phyloP scores from a whole-genome alignment of 305 asterid species.

The Fraxinus greggii region DNA sequence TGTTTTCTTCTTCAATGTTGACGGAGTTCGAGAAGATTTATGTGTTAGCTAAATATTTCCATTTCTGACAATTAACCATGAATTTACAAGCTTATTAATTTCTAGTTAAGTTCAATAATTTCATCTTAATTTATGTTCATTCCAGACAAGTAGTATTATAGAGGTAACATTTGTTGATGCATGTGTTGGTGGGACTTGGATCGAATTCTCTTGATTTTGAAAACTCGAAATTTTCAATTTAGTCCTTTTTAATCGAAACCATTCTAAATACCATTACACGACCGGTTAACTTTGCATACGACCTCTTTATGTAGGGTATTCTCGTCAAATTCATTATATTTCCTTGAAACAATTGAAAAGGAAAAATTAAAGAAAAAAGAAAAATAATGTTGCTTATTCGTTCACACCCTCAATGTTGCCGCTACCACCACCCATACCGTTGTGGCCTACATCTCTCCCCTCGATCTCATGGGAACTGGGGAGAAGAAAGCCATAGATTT shows the following conservation, averaged over 20 bases:
- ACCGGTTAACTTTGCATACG: no score
- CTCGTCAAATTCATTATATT: no score
- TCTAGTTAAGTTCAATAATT: not conserved
- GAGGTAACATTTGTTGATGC: no score
- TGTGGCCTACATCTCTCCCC: not conserved
- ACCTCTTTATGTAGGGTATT: no score
- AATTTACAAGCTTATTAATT: not conserved
- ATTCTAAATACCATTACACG: not conserved
- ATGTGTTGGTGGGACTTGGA: no score
- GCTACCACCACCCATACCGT: no score
- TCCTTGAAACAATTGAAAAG: no score
- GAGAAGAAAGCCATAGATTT: not conserved
- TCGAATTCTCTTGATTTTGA: not conserved
- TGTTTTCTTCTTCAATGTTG: not conserved
- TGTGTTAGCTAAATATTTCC: not conserved
- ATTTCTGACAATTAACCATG: not conserved
- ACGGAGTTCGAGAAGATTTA: not conserved
- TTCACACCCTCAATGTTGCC: no score
- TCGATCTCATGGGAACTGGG: not conserved
- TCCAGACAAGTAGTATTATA: not conserved
- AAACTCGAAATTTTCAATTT: no score
- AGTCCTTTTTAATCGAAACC: not conserved
- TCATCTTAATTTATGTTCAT: not conserved
- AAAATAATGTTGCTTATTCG: not conserved
- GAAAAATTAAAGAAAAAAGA: no score